Conservation (phyloP, 2,329 filamentous ascomycete species). For the Domatiomyces catenatus region DNA sequence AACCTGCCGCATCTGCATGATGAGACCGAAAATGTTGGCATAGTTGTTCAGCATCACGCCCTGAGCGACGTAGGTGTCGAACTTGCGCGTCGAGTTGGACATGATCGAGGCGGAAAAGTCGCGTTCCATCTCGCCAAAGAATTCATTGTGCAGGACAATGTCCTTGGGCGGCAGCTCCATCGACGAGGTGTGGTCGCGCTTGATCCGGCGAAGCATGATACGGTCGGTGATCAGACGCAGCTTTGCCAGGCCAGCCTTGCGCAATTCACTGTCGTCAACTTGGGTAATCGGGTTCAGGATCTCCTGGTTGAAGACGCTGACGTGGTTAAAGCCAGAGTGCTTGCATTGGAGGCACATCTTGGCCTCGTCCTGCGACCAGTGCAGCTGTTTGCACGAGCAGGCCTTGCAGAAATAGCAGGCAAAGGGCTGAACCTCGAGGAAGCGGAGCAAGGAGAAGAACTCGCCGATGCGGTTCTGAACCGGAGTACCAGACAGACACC, state of each 20-base stretch:
- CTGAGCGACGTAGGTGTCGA: constrained; percentile 88
- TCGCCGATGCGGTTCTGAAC: constrained; percentile 95
- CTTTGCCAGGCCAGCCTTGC: constrained; percentile 60
- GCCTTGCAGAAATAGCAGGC: constrained; percentile 87
- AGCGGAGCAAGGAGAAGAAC: constrained; percentile 86
- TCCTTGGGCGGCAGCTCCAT: constrained; percentile 97
- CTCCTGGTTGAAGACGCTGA: constrained; percentile 88
- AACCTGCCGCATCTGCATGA: constrained; percentile 98
- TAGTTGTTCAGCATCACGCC: constrained; percentile 95
- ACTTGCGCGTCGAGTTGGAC: constrained; percentile 73
- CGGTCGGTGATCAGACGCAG: constrained; percentile 76
- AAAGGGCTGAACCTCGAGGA: constrained; percentile 77
- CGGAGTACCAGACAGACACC: constrained; percentile 89
- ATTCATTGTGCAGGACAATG: constrained; percentile 79
- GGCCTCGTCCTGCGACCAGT: constrained; percentile 64
- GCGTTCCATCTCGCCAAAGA: constrained; percentile 90
- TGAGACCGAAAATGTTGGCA: constrained; percentile 94
- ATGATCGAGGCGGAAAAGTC: constrained; percentile 95
- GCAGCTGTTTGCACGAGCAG: constrained; percentile 63
- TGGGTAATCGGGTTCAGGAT: constrained; percentile 68
- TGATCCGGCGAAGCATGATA: constrained; percentile 90
- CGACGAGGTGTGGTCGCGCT: constrained; percentile 79
- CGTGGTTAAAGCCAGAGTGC: constrained; percentile 49
- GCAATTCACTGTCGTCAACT: constrained; percentile 35
- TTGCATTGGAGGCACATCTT: constrained; percentile 57